These are phyloP conservation scores for Xanthoconium stramineum DNA, from an alignment of 768 basidiomycete genomes.

Conservation along the genomic window DNA sequence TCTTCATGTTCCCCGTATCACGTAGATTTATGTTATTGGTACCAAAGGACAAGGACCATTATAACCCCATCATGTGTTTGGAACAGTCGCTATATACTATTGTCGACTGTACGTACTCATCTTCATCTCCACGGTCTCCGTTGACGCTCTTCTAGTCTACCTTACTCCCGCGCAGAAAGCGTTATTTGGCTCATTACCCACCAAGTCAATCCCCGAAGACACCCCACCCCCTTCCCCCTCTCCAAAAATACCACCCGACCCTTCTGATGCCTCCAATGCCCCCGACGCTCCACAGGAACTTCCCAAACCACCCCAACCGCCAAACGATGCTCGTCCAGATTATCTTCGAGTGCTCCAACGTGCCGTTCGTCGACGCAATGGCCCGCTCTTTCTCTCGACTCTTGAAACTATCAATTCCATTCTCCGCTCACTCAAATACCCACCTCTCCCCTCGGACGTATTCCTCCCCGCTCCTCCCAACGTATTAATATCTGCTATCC, in stretches of 20 bases:
- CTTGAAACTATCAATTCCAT: constrained; percentile 61
- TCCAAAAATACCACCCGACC: constrained; percentile 31
- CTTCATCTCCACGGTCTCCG: neutral
- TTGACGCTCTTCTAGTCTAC: constrained; percentile 46
- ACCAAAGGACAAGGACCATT: constrained; percentile 84
- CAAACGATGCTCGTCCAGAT: constrained; percentile 24
- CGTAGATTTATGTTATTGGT: constrained; percentile 70
- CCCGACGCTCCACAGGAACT: constrained; percentile 28
- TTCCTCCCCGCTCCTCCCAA: constrained; percentile 48
- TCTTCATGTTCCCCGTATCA: neutral
- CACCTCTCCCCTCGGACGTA: constrained; percentile 48
- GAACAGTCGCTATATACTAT: constrained; percentile 71
- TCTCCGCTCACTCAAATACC: constrained; percentile 65
- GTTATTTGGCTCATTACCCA: constrained; percentile 66
- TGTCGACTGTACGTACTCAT: constrained; percentile 56
- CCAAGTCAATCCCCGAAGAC: constrained; percentile 28
- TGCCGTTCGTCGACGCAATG: constrained; percentile 66
- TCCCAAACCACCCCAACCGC: constrained; percentile 20
- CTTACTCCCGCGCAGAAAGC: constrained; percentile 61
- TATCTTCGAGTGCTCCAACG: constrained; percentile 63
- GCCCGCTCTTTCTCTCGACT: constrained; percentile 65
- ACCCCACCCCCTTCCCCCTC: constrained; percentile 35
- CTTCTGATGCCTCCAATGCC: constrained; percentile 32
- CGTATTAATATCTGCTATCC: constrained; percentile 43
- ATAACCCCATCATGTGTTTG: constrained; percentile 80